These are phyloP conservation scores for Scenedesmus sp. DNA, from an alignment of 163 green algal genomes.

Conservation along the genomic window DNA sequence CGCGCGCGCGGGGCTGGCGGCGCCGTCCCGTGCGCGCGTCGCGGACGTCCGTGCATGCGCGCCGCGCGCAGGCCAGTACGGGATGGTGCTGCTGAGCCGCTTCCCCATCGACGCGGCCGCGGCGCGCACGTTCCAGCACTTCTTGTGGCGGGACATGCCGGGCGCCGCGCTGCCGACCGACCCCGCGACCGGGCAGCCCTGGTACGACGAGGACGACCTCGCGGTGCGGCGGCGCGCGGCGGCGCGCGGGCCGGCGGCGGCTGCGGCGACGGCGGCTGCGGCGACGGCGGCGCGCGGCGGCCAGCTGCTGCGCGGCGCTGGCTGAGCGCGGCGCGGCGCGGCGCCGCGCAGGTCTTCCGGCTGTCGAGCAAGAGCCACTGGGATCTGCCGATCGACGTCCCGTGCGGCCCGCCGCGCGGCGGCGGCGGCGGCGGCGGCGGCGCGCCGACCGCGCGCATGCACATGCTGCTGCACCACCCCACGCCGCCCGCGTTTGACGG, in stretches of 20 bases:
- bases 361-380: constrained; percentile 47
- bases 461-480: constrained; percentile 44
- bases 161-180: constrained; percentile 26
- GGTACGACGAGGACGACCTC: constrained; percentile 37
- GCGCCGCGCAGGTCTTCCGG: constrained; percentile 27
- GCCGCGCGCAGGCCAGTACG: constrained; percentile 49
- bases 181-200: constrained; percentile 24
- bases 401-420: neutral
- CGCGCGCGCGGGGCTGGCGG: too few relatives aligned
- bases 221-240: neutral
- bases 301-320: too few relatives aligned
- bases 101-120: constrained; percentile 35
- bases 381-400: constrained; percentile 43
- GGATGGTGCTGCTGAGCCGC: constrained; percentile 39
- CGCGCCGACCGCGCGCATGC: neutral
- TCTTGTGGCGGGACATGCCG: constrained; percentile 47
- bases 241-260: too few relatives aligned
- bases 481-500: constrained; percentile 47
- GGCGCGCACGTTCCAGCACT: constrained; percentile 39
- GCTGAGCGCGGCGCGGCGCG: too few relatives aligned
- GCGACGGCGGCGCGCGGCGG: too few relatives aligned
- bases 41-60: too few relatives aligned
- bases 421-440: neutral
- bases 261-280: too few relatives aligned
- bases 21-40: too few relatives aligned